Evolutionary conservation across 768 basidiomycete species (phyloP), one percentile per base, ranked within the genome.

Genomic region (Mycena indigotica): DNA sequence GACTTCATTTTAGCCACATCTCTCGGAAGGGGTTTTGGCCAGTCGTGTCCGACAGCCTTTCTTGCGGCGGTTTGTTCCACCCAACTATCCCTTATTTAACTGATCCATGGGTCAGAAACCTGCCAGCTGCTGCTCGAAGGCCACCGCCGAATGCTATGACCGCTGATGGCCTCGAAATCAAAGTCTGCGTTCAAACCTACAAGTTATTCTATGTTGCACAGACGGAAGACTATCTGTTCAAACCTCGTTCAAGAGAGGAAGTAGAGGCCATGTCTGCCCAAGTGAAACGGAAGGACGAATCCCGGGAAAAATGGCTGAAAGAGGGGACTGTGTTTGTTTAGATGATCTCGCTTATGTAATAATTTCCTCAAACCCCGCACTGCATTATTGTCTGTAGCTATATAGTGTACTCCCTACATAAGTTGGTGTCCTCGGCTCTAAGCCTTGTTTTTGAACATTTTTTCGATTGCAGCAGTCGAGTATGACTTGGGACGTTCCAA

Each of bases 401-500:
- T 38, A 45, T 62, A 63, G 52, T 58, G 51, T 56, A 57, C 55
- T 21, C 41, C 21, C 60, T 39, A n/a, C 46, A 57, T 62, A 62
- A 61, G 16, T 60, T 61, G 57, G n/a, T 51, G 61, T 62, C 57
- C 56, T 55, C 52, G 41, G 28, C 51, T 38, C 25, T 32, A 59
- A 15, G 66, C 66, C 70, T 86, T 87, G 68, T 78, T 78, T 64
- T 78, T 78, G 74, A 94, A 93, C 65, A 94, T 88, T 70, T 87
- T 86, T 63, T 86, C 78, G 72, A 93, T 91, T 28, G 86, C 88
- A 8, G 77, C 83, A 40, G 84, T 92, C 25, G 93, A 94, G 73
- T 93, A 92, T 1, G 91, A 94, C 78, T 96, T 96, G 57, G 93
- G 93, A 19, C 93, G 84, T 72, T 96, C 93, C 38, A 95, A 84